Base-by-base conservation (phyloP, 2,329 filamentous ascomycete genomes). In the Aureobasidium melanogenum region DNA sequence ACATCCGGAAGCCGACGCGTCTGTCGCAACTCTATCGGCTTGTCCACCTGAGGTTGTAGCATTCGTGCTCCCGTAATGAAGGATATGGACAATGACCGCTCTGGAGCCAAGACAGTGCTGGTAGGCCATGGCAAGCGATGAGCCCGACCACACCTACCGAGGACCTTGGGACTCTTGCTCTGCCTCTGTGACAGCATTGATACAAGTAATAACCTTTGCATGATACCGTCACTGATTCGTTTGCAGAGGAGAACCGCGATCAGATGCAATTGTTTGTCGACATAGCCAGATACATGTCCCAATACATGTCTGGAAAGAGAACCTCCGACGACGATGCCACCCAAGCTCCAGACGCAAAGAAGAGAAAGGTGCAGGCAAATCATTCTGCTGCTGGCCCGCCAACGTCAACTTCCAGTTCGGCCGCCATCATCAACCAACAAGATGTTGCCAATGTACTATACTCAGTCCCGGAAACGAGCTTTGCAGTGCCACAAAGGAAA, bases 401-500 rank as follows among this genome's bases (percentile, higher is more conserved):
- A 24, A 2, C 36, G 24, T 15, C 50, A n/a, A n/a, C 50, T 41
- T 34, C 36, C 24, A 41, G 30, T 15, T 22, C 19, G 32, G 38
- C 52, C n/a, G 22, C 41, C 10, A 41, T 17, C 9, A 24, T 59
- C n/a, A 34, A 59, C 9, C 32, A 34, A 70, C 72, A 55, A 72
- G 69, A 73, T 71, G 28, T 39, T 4, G n/a, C 63, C 22, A 58
- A 58, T 22, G 47, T 46, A 4, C 32, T 59, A 2, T 51, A 36
- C 59, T 36, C 54, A 56, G 32, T 28, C 38, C 76, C 77, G 61
- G 83, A 85, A 65, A 74, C 84, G 60, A 84, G 82, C 61, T 85
- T 87, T 71, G 77, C 82, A 17, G 76, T 85, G 0, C 84, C 84
- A 3, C 81, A 84, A 66, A 76, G 84, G 58, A 87, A 86, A 75